Conservation (phyloP, 768 basidiomycete species). For the Agrocybe pediades region DNA sequence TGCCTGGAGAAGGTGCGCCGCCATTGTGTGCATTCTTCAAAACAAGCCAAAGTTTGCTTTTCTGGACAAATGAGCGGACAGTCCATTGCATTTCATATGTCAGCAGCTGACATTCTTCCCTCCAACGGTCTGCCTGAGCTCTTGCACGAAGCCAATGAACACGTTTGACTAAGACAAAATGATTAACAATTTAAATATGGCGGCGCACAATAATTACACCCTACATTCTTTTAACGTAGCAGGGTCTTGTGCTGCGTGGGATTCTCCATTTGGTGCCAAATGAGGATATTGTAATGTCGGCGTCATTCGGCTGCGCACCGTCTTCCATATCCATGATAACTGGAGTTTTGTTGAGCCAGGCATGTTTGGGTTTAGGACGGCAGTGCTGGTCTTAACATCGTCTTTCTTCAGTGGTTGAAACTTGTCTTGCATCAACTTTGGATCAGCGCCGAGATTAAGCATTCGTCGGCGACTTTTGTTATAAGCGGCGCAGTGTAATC, state of each 20-base stretch:
- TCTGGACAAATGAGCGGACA: neutral
- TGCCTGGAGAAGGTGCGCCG: neutral
- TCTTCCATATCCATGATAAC: slow-evolving; percentile 17
- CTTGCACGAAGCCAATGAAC: slow-evolving; percentile 19
- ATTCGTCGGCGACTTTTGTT: neutral
- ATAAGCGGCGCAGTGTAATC: slow-evolving; percentile 4
- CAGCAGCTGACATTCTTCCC: slow-evolving; percentile 10
- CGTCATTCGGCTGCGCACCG: neutral
- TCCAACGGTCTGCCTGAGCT: slow-evolving; percentile 8
- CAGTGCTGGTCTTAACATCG: slow-evolving; percentile 17
- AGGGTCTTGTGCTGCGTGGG: neutral
- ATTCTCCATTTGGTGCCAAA: too few relatives aligned
- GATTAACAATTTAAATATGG: neutral
- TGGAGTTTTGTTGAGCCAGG: slow-evolving; percentile 4
- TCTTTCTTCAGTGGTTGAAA: neutral
- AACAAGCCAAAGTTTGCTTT: neutral
- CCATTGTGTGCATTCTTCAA: neutral
- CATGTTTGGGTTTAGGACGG: slow-evolving; percentile 12
- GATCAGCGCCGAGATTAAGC: neutral
- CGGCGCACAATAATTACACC: neutral
- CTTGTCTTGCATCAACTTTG: neutral
- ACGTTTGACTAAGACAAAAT: slow-evolving; percentile 3
- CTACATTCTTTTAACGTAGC: slow-evolving; percentile 7
- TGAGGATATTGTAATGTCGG: too few relatives aligned
- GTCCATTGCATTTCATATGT: slow-evolving; percentile 7